Base-by-base conservation (phyloP, 371 early-diverging fungal species). In the Massospora cicadina region DNA sequence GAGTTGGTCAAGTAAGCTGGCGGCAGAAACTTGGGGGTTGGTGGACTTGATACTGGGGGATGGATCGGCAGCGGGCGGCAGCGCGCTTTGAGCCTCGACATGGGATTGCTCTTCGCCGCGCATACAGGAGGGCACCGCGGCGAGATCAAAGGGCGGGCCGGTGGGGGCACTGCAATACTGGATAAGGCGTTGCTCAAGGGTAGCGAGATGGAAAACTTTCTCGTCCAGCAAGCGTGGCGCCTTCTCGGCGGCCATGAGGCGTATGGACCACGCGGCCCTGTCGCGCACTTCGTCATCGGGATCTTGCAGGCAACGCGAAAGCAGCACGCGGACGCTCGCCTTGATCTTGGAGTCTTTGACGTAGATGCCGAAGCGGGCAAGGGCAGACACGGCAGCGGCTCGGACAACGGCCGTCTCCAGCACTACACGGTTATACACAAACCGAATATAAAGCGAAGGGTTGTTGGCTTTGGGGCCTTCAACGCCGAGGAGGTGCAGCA, bases 251-350 rank as follows among this genome's bases (percentile, higher is more conserved):
- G 83, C 81, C 69, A 93, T 81, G 31, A 94, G 79, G 21, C 81
- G 77, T 66, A 98, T 74, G 68, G 85, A 90, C 80, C 95, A 77
- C 1, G 90, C 87, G 27, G 97, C 94, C 63, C 98, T 85, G 71
- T 98, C 98, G 65, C 98, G 89, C 26, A 97, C 97, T 73, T 98
- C 98, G 72, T 97, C 97, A 73, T 98, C 98, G 29, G 81, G 83
- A 73, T 98, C 98, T 66, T 97, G 95, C 70, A 93, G 75, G 75
- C 98, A 97, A 66, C 98, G 87, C 55, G 68, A 57, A 33, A 33
- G 77, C 55, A 98, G 77, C 23, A 95, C 88, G 33, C 79, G 77
- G 58, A 98, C 83, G 54, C 87, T 88, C 68, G 79, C 80, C 69
- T 87, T 84, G 56, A 90, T 85, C 17, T 80, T 69, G 12, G 81